Conservation (phyloP, 805 yeast species). For the Kurtzmaniella cleridarum region DNA sequence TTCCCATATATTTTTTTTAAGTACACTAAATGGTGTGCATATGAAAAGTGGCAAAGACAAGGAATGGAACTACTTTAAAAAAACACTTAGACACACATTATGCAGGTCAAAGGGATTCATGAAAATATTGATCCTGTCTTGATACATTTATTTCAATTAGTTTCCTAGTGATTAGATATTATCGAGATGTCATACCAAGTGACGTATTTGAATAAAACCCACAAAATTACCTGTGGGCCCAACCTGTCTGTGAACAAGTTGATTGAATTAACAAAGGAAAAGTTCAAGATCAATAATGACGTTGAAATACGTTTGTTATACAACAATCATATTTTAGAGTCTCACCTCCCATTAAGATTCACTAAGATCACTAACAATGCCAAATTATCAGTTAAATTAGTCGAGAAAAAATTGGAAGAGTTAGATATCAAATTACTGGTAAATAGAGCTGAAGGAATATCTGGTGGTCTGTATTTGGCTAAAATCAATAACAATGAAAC, state of each 20-base stretch:
- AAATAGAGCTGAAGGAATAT: conserved; percentile 1
- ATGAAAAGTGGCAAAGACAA: no score
- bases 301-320: conserved; percentile 12
- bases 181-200: conserved; percentile 22
- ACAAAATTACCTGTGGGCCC: conserved; percentile 22
- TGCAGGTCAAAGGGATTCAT: no score
- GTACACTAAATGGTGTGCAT: no score
- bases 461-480: not conserved
- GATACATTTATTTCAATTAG: no score
- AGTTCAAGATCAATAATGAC: conserved; percentile 18
- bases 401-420: conserved; percentile 1
- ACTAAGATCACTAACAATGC: conserved; percentile 29
- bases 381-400: conserved; percentile 19
- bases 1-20: no score
- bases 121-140: no score
- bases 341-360: conserved; percentile 26
- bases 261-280: conserved; percentile 14
- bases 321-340: conserved; percentile 26
- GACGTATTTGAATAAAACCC: conserved; percentile 15
- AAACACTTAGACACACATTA: no score
- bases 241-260: conserved; percentile 26
- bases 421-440: conserved; percentile 16
- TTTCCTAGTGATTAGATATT: no score
- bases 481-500: no score
- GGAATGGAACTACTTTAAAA: no score